Percentiles rank a stretch among this genome's conserved stretches.
Evolutionary conservation across 1,139 yeast species (phyloP).

Genomic region (Pichia sp.): DNA sequence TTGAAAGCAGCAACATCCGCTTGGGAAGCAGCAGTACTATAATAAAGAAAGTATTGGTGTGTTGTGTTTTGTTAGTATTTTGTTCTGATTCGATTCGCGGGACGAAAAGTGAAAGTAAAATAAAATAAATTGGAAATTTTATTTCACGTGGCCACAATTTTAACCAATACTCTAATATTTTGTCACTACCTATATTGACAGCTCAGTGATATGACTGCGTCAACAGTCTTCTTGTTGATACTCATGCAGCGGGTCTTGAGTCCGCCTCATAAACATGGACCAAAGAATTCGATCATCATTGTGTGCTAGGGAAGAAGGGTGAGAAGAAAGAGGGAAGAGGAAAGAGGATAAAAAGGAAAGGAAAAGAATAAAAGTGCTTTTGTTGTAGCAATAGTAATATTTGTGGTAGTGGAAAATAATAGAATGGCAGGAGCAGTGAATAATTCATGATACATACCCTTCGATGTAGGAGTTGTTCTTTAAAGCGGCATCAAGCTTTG

Average conservation of each 20-base stretch:
- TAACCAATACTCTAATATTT: no score
- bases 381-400: no score
- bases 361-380: background rate
- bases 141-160: no score
- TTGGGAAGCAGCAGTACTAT: slow-evolving; percentile 80
- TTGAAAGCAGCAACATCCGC: slow-evolving; percentile 93
- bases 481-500: slow-evolving; percentile 80
- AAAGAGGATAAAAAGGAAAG: background rate
- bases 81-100: no score
- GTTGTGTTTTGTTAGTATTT: slow-evolving; percentile 4
- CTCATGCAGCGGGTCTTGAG: slow-evolving; percentile 92
- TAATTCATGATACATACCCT: slow-evolving; percentile 57
- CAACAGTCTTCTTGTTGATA: slow-evolving; percentile 42
- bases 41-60: no score
- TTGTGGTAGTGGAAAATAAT: background rate
- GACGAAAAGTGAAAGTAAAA: no score
- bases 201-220: slow-evolving; percentile 16
- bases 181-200: no score
- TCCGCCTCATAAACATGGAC: slow-evolving; percentile 97
- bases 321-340: slow-evolving; percentile 5
- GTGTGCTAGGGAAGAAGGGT: slow-evolving; percentile 5
- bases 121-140: no score
- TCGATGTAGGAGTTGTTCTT: slow-evolving; percentile 90
- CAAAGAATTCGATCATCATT: slow-evolving; percentile 69
- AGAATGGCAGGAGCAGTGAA: background rate